Conservation (phyloP, 805 yeast genomes). For the Candida vaughaniae region DNA sequence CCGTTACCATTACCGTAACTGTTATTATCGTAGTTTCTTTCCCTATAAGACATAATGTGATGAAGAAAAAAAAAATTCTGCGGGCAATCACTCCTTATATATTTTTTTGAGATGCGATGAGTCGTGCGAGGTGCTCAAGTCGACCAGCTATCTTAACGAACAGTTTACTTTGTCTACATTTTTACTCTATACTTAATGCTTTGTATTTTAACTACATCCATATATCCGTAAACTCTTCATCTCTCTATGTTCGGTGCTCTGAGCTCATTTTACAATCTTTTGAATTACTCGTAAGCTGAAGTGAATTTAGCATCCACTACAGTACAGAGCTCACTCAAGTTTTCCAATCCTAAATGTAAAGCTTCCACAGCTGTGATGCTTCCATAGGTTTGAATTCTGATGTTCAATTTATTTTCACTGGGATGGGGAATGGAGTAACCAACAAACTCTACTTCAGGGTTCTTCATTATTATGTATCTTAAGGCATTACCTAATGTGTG, state of each 20-base stretch:
- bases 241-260: too few species aligned
- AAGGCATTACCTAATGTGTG: slow-evolving; percentile 95
- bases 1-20: slow-evolving; percentile 22
- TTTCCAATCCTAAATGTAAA: slow-evolving; percentile 85
- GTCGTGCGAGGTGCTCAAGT: too few species aligned
- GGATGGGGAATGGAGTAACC: slow-evolving; percentile 99
- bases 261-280: too few species aligned
- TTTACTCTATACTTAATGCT: too few species aligned
- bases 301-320: slow-evolving; percentile 79
- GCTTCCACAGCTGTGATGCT: slow-evolving; percentile 87
- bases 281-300: slow-evolving; percentile 26
- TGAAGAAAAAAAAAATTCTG: too few species aligned
- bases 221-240: too few species aligned
- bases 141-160: too few species aligned
- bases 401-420: slow-evolving; percentile 82
- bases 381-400: slow-evolving; percentile 93
- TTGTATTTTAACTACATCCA: too few species aligned
- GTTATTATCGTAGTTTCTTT: slow-evolving; percentile 13
- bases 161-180: too few species aligned
- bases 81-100: too few species aligned
- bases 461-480: slow-evolving; percentile 93
- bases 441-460: slow-evolving; percentile 96
- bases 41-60: slow-evolving; percentile 11
- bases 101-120: neutral
- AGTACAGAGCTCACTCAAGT: slow-evolving; percentile 76